Evolutionary conservation across 805 yeast genomes (phyloP).

Genomic region (Brettanomyces nanus): DNA sequence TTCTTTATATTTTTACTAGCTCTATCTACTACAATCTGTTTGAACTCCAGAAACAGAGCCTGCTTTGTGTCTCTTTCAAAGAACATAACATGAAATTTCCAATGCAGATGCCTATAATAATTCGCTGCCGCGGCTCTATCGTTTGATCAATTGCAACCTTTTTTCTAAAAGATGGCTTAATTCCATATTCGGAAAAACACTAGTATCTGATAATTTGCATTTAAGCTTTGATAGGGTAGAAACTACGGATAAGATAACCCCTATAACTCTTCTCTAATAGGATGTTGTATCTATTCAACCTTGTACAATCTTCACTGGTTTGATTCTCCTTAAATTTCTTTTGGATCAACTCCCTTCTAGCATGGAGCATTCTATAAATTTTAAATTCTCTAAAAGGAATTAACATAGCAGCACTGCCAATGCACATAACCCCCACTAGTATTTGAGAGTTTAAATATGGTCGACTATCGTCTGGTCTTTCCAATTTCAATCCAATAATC

Average conservation of each 20-base stretch:
- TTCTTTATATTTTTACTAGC: too few species aligned
- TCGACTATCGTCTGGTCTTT: constrained; percentile 13
- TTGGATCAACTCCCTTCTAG: constrained; percentile 9
- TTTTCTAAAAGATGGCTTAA: too few species aligned
- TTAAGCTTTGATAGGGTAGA: constrained; percentile 24
- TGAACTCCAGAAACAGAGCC: too few species aligned
- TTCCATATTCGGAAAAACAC: too few species aligned
- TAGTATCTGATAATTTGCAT: too few species aligned
- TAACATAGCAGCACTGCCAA: constrained; percentile 33
- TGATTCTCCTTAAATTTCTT: background rate
- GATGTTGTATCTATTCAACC: constrained; percentile 6
- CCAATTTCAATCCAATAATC: too few species aligned
- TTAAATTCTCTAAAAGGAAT: constrained; percentile 45
- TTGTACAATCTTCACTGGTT: constrained; percentile 1
- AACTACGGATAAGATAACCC: constrained; percentile 14
- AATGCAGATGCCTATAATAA: too few species aligned
- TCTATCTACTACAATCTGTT: too few species aligned
- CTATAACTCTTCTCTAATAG: constrained; percentile 6
- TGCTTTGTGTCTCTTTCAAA: too few species aligned
- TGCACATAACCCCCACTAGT: constrained; percentile 41
- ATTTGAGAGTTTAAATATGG: constrained; percentile 57
- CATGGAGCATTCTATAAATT: constrained; percentile 31
- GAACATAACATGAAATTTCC: too few species aligned
- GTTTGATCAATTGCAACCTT: too few species aligned
- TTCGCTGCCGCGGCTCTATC: too few species aligned